A percentile compares a stretch with the other conserved stretches of the same genome.
phyloP scores from a whole-genome alignment of 352 stramenopile species.

The Pythium coloratum region DNA sequence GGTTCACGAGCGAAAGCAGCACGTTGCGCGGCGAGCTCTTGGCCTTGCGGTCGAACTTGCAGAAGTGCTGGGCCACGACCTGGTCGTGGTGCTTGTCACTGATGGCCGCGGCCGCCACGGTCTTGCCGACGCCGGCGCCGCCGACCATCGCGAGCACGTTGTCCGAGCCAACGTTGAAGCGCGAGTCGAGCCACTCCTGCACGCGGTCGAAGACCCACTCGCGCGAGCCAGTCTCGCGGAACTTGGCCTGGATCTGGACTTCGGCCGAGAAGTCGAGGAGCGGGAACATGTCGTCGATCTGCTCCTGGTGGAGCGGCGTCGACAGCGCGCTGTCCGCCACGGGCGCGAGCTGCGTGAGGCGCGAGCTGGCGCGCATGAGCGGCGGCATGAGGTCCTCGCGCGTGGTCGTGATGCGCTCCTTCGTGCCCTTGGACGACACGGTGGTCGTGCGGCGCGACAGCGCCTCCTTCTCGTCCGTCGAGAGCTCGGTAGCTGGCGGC shows the following conservation, averaged over 20 bases:
- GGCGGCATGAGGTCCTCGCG: slow-evolving; percentile 34
- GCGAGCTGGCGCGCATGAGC: slow-evolving; percentile 32
- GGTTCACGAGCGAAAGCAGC: slow-evolving; percentile 80
- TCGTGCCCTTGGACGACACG: slow-evolving; percentile 48
- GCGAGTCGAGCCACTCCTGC: slow-evolving; percentile 74
- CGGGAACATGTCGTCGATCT: slow-evolving; percentile 85
- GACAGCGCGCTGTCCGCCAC: slow-evolving; percentile 72
- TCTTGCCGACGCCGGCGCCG: slow-evolving; percentile 72
- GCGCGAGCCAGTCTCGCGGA: slow-evolving; percentile 48
- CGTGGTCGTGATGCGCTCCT: slow-evolving; percentile 48
- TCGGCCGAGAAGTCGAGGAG: slow-evolving; percentile 66
- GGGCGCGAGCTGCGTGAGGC: slow-evolving; percentile 62
- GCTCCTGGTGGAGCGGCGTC: slow-evolving; percentile 55
- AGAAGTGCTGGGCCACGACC: slow-evolving; percentile 67
- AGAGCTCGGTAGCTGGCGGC: slow-evolving; percentile 33
- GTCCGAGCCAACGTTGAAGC: slow-evolving; percentile 62
- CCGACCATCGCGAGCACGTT: slow-evolving; percentile 67
- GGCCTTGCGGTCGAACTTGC: slow-evolving; percentile 74
- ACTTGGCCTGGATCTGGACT: slow-evolving; percentile 40
- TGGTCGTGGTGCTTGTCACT: slow-evolving; percentile 55
- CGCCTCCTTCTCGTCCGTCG: slow-evolving; percentile 39
- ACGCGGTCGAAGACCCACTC: slow-evolving; percentile 69
- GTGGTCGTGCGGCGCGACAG: slow-evolving; percentile 51
- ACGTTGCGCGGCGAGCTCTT: slow-evolving; percentile 72
- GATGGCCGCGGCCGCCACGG: slow-evolving; percentile 51